Percentiles rank a stretch among this genome's conserved stretches.
phyloP scores from a whole-genome alignment of 192 early-diverging fungal species.

The Borealophlyctis nickersoniae region DNA sequence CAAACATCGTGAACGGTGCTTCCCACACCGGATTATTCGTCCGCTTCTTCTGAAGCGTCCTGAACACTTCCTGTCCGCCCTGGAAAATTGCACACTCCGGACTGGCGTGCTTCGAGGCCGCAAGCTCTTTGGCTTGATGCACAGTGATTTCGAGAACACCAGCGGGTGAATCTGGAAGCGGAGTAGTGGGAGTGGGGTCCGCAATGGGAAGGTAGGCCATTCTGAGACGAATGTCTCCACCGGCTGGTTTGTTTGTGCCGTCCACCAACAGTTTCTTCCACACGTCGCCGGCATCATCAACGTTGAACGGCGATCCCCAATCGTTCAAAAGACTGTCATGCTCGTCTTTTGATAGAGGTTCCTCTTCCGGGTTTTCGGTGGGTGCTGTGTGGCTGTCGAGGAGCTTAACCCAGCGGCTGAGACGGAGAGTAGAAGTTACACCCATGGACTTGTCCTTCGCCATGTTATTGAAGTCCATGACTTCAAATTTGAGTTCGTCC shows the following conservation, averaged over 20 bases:
- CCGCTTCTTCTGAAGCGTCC: conserved; percentile 65
- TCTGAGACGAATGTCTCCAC: conserved; percentile 34
- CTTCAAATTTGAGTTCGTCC: conserved; percentile 64
- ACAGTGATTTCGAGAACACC: conserved; percentile 42
- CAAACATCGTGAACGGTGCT: conserved; percentile 60
- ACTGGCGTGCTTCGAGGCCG: conserved; percentile 37
- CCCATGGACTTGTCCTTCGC: conserved; percentile 71
- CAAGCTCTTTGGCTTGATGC: conserved; percentile 45
- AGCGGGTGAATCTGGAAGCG: conserved; percentile 5
- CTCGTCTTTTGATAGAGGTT: conserved; percentile 29
- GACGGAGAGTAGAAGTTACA: conserved; percentile 29
- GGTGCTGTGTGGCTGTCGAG: conserved; percentile 24
- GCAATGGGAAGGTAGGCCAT: conserved; percentile 37
- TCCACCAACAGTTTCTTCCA: conserved; percentile 33
- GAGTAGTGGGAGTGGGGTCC: conserved; percentile 2
- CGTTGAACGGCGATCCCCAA: conserved; percentile 46
- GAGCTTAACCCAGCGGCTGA: conserved; percentile 46
- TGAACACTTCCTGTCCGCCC: conserved; percentile 18
- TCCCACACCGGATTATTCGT: conserved; percentile 83
- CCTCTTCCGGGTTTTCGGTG: neutral
- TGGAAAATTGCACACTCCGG: conserved; percentile 41
- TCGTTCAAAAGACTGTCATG: conserved; percentile 36
- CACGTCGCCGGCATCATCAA: conserved; percentile 28
- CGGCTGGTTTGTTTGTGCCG: neutral
- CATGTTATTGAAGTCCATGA: conserved; percentile 79